phyloP scores from a whole-genome alignment of 2,329 filamentous ascomycete species.

The Colletotrichum zoysiae region DNA sequence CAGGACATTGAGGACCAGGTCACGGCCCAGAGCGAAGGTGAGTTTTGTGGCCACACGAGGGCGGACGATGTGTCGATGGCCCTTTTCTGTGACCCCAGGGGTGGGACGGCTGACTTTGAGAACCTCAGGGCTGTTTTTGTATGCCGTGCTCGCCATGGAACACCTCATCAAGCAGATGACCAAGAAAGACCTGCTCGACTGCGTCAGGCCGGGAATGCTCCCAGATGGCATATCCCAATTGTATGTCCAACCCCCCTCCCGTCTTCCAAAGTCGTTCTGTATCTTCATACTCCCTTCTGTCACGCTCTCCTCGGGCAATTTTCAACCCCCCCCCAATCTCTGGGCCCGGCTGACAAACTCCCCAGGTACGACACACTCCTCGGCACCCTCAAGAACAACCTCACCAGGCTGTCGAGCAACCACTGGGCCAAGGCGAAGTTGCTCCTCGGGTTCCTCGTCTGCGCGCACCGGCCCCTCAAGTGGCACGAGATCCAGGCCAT shows the following conservation, averaged over 20 bases:
- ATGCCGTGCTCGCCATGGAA: conserved; percentile 48
- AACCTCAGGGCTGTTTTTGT: conserved; percentile 50
- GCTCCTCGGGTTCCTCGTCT: conserved; percentile 56
- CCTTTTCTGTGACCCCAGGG: not conserved
- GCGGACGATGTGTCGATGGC: not conserved
- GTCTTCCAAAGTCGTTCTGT: not conserved
- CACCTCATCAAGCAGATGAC: conserved; percentile 46
- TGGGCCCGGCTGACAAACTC: not conserved
- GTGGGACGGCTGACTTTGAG: not conserved
- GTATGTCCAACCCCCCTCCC: not conserved
- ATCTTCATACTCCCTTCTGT: not conserved
- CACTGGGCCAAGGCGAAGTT: conserved; percentile 46
- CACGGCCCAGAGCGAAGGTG: conserved; percentile 33
- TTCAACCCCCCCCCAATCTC: not conserved
- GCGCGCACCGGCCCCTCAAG: conserved; percentile 55
- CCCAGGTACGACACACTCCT: conserved; percentile 50
- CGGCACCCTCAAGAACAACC: conserved; percentile 23
- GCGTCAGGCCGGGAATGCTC: conserved; percentile 42
- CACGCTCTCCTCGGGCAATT: no score
- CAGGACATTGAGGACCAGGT: conserved; percentile 31
- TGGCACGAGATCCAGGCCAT: conserved; percentile 57
- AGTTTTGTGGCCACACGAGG: not conserved
- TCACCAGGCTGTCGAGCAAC: not conserved
- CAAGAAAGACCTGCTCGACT: conserved; percentile 38
- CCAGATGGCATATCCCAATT: conserved; percentile 17